Conservation (phyloP, 768 basidiomycete genomes). For the Trametes gibbosa region DNA sequence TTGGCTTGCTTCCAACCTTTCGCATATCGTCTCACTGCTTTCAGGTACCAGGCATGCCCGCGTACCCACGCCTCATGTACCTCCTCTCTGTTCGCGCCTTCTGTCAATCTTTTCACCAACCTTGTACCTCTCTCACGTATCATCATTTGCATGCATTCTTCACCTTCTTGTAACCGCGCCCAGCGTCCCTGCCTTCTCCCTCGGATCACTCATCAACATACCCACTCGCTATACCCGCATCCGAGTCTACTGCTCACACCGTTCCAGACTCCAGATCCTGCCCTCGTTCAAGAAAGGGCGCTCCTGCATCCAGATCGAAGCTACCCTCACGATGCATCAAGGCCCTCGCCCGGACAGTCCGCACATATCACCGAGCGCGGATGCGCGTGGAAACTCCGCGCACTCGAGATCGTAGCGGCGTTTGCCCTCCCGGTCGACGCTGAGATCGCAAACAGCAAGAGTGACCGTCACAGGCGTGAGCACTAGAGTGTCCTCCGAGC, state of each 20-base stretch:
- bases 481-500: constrained; percentile 31
- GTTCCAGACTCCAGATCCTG: background rate
- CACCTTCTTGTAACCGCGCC: too few species aligned
- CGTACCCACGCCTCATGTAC: constrained; percentile 16
- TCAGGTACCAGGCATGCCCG: too few species aligned
- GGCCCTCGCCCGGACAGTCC: constrained; percentile 33
- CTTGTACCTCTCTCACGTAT: too few species aligned
- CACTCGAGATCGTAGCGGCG: constrained; percentile 35
- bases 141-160: too few species aligned
- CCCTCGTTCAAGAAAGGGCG: constrained; percentile 14
- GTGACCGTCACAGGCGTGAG: constrained; percentile 27
- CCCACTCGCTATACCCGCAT: background rate
- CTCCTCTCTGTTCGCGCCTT: constrained; percentile 23
- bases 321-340: constrained; percentile 35
- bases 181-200: too few species aligned
- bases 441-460: constrained; percentile 36
- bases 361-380: constrained; percentile 36
- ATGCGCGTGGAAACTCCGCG: constrained; percentile 31
- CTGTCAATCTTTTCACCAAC: too few species aligned
- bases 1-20: too few species aligned
- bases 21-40: too few species aligned
- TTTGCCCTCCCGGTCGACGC: constrained; percentile 40
- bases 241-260: background rate
- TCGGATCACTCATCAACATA: too few species aligned
- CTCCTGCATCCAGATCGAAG: constrained; percentile 40